These are phyloP conservation scores for Lindgomyces ingoldianus DNA, from an alignment of 495 filamentous ascomycete species.

Conservation along the genomic window DNA sequence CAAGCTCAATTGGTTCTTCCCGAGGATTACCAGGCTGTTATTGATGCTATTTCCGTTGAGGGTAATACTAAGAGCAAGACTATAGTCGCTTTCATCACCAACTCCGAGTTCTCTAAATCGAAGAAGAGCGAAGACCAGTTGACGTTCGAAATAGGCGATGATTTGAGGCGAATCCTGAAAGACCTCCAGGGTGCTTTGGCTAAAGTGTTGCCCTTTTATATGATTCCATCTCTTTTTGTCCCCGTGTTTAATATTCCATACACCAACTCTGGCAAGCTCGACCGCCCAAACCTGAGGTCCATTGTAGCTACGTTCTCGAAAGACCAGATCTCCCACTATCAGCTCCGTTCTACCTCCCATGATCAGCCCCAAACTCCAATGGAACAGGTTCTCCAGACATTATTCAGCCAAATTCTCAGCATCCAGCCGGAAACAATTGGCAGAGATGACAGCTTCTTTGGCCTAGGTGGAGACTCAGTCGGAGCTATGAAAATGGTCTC, in stretches of 20 bases:
- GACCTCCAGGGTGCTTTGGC: conserved; percentile 10
- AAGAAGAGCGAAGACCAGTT: conserved; percentile 1
- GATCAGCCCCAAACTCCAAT: conserved; percentile 26
- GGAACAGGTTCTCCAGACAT: conserved; percentile 21
- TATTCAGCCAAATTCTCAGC: conserved; percentile 21
- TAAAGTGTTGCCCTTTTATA: conserved; percentile 25
- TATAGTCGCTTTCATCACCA: conserved; percentile 17
- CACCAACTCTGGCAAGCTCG: conserved; percentile 28
- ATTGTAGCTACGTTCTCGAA: conserved; percentile 48
- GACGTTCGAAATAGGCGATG: conserved; percentile 13
- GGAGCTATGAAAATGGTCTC: conserved; percentile 26
- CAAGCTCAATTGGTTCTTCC: conserved; percentile 10
- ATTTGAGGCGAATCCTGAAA: conserved; percentile 7
- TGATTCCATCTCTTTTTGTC: conserved; percentile 32
- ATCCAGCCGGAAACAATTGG: conserved; percentile 20
- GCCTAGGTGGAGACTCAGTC: conserved; percentile 28
- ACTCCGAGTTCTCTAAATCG: neutral
- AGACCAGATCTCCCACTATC: conserved; percentile 48
- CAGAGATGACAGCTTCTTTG: conserved; percentile 32
- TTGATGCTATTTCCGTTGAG: conserved; percentile 14
- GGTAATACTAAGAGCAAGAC: conserved; percentile 11
- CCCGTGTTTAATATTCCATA: conserved; percentile 21
- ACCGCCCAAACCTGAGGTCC: conserved; percentile 8
- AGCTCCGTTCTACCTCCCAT: conserved; percentile 42
- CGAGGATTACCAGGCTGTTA: conserved; percentile 13